Evolutionary conservation across 1,139 yeast species (phyloP).

Genomic region (Hanseniaspora gamundiae): DNA sequence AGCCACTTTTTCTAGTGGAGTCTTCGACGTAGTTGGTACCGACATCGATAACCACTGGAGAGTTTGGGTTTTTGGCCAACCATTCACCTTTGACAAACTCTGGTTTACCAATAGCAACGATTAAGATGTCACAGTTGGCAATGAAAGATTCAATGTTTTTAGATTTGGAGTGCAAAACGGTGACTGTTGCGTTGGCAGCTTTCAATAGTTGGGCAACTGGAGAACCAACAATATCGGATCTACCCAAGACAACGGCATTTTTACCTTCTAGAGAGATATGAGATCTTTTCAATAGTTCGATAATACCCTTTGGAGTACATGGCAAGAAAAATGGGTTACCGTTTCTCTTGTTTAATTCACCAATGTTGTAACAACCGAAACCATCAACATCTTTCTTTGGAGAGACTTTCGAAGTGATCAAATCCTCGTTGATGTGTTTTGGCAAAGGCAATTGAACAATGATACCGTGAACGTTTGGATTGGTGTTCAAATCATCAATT

Average conservation of each 20-base stretch:
- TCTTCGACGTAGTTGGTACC: slow-evolving; percentile 89
- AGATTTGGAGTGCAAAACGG: slow-evolving; percentile 47
- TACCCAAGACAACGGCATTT: slow-evolving; percentile 87
- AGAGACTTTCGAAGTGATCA: slow-evolving; percentile 63
- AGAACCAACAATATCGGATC: slow-evolving; percentile 92
- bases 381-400: slow-evolving; percentile 93
- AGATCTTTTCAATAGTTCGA: slow-evolving; percentile 57
- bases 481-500: slow-evolving; percentile 54
- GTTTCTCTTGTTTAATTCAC: slow-evolving; percentile 81
- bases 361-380: slow-evolving; percentile 79
- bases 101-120: slow-evolving; percentile 85
- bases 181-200: slow-evolving; percentile 73
- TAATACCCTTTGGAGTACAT: slow-evolving; percentile 93
- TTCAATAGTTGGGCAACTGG: slow-evolving; percentile 81
- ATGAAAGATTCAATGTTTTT: slow-evolving; percentile 55
- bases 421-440: slow-evolving; percentile 62
- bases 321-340: slow-evolving; percentile 83
- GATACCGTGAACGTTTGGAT: slow-evolving; percentile 69
- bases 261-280: slow-evolving; percentile 59
- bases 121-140: slow-evolving; percentile 72
- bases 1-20: slow-evolving; percentile 65
- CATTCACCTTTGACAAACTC: slow-evolving; percentile 77
- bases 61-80: slow-evolving; percentile 37
- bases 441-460: slow-evolving; percentile 91
- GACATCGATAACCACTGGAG: slow-evolving; percentile 77